Evolutionary conservation across 2,329 filamentous ascomycete species (phyloP), one percentile per base, ranked within the genome.

Genomic region (Aspergillus ochraceus): DNA sequence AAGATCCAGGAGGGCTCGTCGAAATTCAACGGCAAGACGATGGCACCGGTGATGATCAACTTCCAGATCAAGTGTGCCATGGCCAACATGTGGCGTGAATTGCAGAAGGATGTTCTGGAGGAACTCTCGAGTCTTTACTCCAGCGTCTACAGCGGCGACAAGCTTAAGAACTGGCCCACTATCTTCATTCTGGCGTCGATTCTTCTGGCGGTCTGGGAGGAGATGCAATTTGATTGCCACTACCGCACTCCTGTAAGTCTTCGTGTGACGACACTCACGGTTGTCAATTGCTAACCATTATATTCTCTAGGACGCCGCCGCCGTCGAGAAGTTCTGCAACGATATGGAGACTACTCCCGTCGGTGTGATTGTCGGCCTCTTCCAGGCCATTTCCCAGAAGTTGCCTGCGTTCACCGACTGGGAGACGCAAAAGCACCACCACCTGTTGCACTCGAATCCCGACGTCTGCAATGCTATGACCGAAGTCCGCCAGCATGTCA

Each of bases 191-290:
- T 97, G 58, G 94, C 93, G 10, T 93, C 91, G 4, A 95, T 98
- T 64, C 86, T 98, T 36, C 84, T 98, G 52, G 91, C 91, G 11
- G 92, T 98, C 20, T 98, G 94, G 94, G 94, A 98, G 77, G 90
- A 97, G 84, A 97, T 98, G 88, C 93, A 98, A 77, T 98, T 97
- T 73, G 94, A 98, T 80, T 96, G 91, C 83, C 91, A 97, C 80
- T 98, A 97, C 84, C 90, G 94, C 55, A 89, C 96, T 3, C 92
- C 91, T 4, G 76, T 78, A 66, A 70, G 75, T 63, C 19, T 11
- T 17, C 32, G 19, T 55, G 20, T 4, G 45, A 19, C 42, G 24
- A 12, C 26, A 10, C 10, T 42, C 29, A 22, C 19, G 19, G 14
- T 17, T n/a, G n/a, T 20, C 17, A 29, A 45, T 22, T 36, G 39